Conservation (phyloP, 2,329 filamentous ascomycete genomes). For the Botrytis porri region DNA sequence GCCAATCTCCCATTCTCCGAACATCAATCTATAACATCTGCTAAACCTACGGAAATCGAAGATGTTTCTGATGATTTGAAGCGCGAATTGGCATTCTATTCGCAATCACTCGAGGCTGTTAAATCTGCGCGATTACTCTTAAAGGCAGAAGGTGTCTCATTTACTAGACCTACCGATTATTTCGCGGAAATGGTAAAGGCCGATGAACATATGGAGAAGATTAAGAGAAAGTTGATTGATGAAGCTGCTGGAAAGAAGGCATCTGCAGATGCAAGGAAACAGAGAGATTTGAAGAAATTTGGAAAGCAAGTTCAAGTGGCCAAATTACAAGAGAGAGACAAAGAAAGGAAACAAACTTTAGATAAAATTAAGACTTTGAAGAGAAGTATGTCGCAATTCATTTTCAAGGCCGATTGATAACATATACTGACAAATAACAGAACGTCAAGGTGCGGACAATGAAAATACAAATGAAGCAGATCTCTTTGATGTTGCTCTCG, state of each 20-base stretch:
- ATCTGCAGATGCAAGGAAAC: conserved; percentile 82
- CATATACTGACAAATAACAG: conserved; percentile 47
- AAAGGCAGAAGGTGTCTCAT: conserved; percentile 77
- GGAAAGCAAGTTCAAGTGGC: conserved; percentile 97
- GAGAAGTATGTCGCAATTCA: conserved; percentile 69
- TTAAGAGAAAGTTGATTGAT: conserved; percentile 89
- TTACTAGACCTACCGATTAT: conserved; percentile 88
- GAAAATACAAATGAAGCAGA: conserved; percentile 69
- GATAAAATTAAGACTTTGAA: conserved; percentile 96
- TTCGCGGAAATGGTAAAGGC: conserved; percentile 99
- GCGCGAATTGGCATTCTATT: conserved; percentile 91
- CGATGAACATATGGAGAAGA: conserved; percentile 96
- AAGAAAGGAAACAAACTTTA: conserved; percentile 86
- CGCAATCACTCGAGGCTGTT: conserved; percentile 79
- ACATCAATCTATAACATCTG: conserved; percentile 73
- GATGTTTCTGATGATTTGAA: conserved; percentile 89
- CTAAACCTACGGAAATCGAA: conserved; percentile 66
- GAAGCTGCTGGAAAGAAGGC: conserved; percentile 92
- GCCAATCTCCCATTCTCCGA: conserved; percentile 72
- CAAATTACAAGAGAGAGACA: conserved; percentile 89
- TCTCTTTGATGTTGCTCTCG: conserved; percentile 86
- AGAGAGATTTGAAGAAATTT: conserved; percentile 97
- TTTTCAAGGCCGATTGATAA: conserved; percentile 12
- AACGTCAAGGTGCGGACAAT: conserved; percentile 72
- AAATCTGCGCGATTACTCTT: conserved; percentile 70